Evolutionary conservation across 1,139 yeast genomes (phyloP).

Genomic region (Debaryomycetaceae sp.): DNA sequence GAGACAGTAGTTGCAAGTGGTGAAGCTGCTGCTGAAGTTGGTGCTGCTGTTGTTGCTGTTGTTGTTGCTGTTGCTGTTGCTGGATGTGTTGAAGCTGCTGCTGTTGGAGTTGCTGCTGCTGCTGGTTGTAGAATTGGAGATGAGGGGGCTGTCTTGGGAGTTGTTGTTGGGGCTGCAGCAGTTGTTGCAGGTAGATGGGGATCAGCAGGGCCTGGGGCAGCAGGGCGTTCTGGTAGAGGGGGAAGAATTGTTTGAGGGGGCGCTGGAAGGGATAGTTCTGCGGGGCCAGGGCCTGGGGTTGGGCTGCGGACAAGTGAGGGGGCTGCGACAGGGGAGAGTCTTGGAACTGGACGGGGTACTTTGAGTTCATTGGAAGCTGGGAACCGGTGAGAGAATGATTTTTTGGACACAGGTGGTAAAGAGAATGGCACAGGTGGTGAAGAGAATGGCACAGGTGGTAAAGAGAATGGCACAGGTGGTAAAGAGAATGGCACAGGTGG

Average conservation of each 20-base stretch:
- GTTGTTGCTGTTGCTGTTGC: constrained; percentile 14
- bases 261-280: too few relatives aligned
- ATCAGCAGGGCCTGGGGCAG: constrained; percentile 37
- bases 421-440: too few relatives aligned
- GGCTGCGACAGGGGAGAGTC: background rate
- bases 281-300: constrained; percentile 14
- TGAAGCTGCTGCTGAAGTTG: constrained; percentile 7
- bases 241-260: too few relatives aligned
- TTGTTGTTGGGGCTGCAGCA: constrained; percentile 7
- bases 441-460: too few relatives aligned
- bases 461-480: too few relatives aligned
- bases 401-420: too few relatives aligned
- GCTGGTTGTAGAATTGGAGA: constrained; percentile 8
- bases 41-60: constrained; percentile 14
- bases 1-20: constrained; percentile 5
- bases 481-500: too few relatives aligned
- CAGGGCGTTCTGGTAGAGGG: constrained; percentile 33
- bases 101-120: constrained; percentile 14
- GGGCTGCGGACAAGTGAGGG: background rate
- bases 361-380: too few relatives aligned
- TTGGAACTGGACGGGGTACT: too few relatives aligned
- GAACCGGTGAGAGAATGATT: too few relatives aligned
- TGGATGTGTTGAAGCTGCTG: constrained; percentile 12
- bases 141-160: constrained; percentile 15
- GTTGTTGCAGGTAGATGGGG: constrained; percentile 10